phyloP scores from a whole-genome alignment of 345 rosid species.

The Excoecaria cochinchinensis region DNA sequence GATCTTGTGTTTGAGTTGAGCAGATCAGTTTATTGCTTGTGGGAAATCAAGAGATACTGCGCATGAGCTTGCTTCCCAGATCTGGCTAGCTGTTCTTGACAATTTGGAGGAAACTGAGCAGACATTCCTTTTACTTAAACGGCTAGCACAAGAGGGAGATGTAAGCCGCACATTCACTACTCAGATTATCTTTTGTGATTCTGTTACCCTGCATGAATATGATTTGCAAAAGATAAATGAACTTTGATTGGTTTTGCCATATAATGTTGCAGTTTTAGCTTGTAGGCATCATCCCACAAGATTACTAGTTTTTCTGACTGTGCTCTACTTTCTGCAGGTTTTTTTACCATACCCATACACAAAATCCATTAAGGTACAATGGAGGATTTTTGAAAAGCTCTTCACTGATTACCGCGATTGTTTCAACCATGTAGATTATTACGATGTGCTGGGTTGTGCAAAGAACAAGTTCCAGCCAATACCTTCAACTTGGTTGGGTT shows the following conservation, averaged over 20 bases:
- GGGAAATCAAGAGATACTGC: conserved; percentile 71
- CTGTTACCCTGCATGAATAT: neutral
- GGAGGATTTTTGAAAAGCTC: conserved; percentile 80
- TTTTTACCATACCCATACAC: conserved; percentile 83
- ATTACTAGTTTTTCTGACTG: neutral
- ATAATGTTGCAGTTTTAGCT: neutral
- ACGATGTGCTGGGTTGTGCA: conserved; percentile 58
- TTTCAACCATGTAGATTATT: conserved; percentile 57
- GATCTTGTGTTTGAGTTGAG: conserved; percentile 16
- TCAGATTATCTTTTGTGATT: neutral
- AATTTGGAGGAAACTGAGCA: conserved; percentile 75
- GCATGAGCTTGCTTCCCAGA: conserved; percentile 69
- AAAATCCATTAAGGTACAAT: conserved; percentile 62
- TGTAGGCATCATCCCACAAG: neutral
- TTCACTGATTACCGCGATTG: conserved; percentile 87
- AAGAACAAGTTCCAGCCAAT: conserved; percentile 80
- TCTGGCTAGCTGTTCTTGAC: conserved; percentile 86
- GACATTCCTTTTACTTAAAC: conserved; percentile 68
- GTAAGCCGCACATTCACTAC: conserved; percentile 38
- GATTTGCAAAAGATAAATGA: neutral
- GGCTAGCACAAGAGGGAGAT: conserved; percentile 68
- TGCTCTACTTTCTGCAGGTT: conserved; percentile 36
- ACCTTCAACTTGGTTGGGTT: conserved; percentile 77
- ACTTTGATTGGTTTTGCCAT: neutral
- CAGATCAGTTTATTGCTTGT: conserved; percentile 84